Conservation (phyloP, 2,329 filamentous ascomycete species). For the Diaporthe nobilis region DNA sequence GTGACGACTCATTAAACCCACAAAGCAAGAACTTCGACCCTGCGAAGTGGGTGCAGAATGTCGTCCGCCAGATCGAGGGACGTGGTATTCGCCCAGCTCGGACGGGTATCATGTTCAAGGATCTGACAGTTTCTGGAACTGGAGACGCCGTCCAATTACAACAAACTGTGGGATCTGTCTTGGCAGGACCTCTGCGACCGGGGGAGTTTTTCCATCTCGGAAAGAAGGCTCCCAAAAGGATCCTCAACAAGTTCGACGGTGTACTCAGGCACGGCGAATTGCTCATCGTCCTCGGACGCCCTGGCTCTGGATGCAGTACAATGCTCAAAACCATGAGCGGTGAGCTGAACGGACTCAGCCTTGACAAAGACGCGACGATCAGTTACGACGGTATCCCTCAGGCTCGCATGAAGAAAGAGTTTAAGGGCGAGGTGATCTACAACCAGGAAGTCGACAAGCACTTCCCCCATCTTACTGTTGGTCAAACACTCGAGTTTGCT, state of each 20-base stretch:
- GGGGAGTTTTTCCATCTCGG: slow-evolving; percentile 67
- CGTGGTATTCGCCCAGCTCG: slow-evolving; percentile 67
- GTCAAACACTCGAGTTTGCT: slow-evolving; percentile 81
- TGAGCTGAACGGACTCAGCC: slow-evolving; percentile 69
- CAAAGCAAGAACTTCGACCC: slow-evolving; percentile 57
- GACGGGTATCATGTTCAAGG: slow-evolving; percentile 74
- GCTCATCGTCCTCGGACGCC: slow-evolving; percentile 77
- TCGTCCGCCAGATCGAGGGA: slow-evolving; percentile 61
- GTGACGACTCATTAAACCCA: slow-evolving; percentile 55
- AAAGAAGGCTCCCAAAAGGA: slow-evolving; percentile 67
- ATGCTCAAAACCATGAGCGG: slow-evolving; percentile 74
- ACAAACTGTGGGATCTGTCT: slow-evolving; percentile 72
- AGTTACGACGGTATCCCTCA: slow-evolving; percentile 75
- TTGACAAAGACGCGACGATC: slow-evolving; percentile 65
- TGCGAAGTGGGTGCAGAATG: slow-evolving; percentile 57
- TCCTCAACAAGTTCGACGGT: slow-evolving; percentile 75
- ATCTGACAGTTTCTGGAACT: slow-evolving; percentile 76
- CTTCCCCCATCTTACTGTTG: slow-evolving; percentile 83
- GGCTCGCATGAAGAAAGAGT: slow-evolving; percentile 69
- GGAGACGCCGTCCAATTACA: slow-evolving; percentile 78
- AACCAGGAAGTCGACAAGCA: slow-evolving; percentile 84
- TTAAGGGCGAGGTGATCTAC: slow-evolving; percentile 78
- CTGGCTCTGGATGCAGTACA: slow-evolving; percentile 75
- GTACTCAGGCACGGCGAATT: slow-evolving; percentile 76
- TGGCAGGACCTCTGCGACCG: slow-evolving; percentile 70